Conservation (phyloP, 2,329 filamentous ascomycete genomes). For the Aaosphaeria pasadenensis region DNA sequence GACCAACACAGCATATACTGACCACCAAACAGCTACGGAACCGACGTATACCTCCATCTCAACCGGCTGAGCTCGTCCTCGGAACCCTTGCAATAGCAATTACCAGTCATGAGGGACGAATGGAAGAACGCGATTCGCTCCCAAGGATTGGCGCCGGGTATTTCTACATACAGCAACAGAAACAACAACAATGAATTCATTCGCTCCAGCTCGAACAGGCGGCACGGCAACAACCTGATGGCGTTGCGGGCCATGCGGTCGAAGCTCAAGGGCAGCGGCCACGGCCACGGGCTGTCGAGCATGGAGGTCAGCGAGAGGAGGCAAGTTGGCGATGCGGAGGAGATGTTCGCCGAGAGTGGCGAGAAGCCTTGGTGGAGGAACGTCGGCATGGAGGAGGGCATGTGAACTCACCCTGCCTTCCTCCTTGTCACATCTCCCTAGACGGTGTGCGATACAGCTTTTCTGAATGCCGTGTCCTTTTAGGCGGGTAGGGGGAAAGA, state of each 20-base stretch:
- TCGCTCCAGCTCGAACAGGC: constrained; percentile 2
- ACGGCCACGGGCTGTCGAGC: constrained; percentile 5
- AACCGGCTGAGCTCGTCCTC: constrained; percentile 94
- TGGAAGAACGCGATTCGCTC: constrained; percentile 41
- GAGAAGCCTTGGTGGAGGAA: constrained; percentile 46
- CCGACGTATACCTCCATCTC: constrained; percentile 96
- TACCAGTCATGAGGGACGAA: constrained; percentile 83
- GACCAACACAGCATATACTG: not conserved
- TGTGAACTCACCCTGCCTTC: constrained; percentile 19
- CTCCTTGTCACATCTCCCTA: too few relatives aligned
- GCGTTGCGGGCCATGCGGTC: constrained; percentile 59
- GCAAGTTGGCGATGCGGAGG: constrained; percentile 86
- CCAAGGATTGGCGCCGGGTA: constrained; percentile 61
- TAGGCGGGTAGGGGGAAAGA: too few relatives aligned
- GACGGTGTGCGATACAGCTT: too few relatives aligned
- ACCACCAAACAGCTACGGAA: constrained; percentile 71
- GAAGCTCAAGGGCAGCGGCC: constrained; percentile 56
- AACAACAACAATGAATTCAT: too few relatives aligned
- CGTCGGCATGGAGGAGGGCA: constrained; percentile 49
- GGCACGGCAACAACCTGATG: constrained; percentile 36
- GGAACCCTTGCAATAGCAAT: constrained; percentile 89
- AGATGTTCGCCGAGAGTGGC: constrained; percentile 55
- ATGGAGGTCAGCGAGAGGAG: constrained; percentile 78
- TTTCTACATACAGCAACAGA: not conserved
- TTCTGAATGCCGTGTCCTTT: too few relatives aligned